Evolutionary conservation across 352 stramenopile species (phyloP).

Genomic region (Pythium brassicae): DNA sequence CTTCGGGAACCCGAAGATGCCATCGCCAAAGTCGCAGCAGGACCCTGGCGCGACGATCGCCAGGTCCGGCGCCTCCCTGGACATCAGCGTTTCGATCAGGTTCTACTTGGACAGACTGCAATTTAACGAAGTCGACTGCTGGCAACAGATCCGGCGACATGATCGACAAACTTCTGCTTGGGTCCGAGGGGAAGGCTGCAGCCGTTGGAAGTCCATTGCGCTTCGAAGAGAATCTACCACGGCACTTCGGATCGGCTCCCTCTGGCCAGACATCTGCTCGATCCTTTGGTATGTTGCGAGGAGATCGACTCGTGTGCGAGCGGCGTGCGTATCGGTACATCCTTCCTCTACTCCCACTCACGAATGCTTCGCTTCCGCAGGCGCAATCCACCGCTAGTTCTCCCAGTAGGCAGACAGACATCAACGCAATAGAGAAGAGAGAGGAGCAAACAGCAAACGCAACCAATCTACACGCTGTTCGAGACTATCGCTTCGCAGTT

Average conservation of each 20-base stretch:
- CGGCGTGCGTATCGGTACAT: not conserved
- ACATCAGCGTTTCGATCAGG: not conserved
- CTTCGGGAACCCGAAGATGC: conserved; percentile 53
- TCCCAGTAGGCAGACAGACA: not conserved
- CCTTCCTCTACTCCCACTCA: too few species aligned
- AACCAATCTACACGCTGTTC: not conserved
- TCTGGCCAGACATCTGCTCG: not conserved
- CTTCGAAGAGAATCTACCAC: not conserved
- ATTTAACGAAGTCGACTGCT: not conserved
- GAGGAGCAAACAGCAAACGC: not conserved
- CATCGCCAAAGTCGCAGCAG: conserved; percentile 14
- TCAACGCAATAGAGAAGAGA: too few species aligned
- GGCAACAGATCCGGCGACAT: conserved; percentile 24
- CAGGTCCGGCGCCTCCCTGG: not conserved
- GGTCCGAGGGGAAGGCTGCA: conserved; percentile 7
- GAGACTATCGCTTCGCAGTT: not conserved
- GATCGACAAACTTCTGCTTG: conserved; percentile 45
- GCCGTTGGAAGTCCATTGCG: not conserved
- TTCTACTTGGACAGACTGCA: not conserved
- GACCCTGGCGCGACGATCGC: not conserved
- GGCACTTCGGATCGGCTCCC: conserved; percentile 3
- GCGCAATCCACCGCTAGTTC: not conserved
- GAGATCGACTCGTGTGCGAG: not conserved
- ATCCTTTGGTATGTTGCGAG: not conserved
- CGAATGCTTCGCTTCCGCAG: not conserved